Conservation (phyloP, 2,329 filamentous ascomycete genomes). For the Colletotrichum sp. region DNA sequence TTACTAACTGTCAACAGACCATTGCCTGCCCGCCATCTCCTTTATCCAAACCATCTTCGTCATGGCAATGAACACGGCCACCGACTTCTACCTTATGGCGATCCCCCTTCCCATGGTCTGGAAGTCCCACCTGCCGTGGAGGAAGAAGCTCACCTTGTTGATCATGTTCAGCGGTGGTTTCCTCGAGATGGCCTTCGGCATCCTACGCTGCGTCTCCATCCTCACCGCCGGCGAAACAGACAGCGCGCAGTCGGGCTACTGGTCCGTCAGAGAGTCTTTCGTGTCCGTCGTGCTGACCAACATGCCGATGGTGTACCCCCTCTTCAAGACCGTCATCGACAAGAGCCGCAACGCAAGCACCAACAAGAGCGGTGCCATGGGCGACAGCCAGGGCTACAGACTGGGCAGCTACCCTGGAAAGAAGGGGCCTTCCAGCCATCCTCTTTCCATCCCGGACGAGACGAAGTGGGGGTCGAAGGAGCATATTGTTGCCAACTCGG, state of each 20-base stretch:
- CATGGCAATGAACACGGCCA: constrained; percentile 11
- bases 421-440: background rate
- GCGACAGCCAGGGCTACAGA: background rate
- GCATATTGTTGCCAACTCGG: background rate
- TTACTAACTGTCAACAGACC: background rate
- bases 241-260: constrained; percentile 36
- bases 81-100: constrained; percentile 12
- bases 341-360: constrained; percentile 20
- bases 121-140: constrained; percentile 2
- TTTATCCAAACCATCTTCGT: constrained; percentile 7
- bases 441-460: background rate
- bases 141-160: constrained; percentile 9
- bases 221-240: constrained; percentile 29
- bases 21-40: background rate
- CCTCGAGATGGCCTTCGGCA: constrained; percentile 14
- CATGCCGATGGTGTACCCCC: constrained; percentile 42
- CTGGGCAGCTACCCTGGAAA: constrained; percentile 4
- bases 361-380: background rate
- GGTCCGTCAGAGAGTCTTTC: constrained; percentile 45
- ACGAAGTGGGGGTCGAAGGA: background rate
- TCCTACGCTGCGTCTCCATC: constrained; percentile 12
- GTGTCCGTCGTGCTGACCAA: constrained; percentile 43
- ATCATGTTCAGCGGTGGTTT: constrained; percentile 18
- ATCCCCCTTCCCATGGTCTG: constrained; percentile 11
- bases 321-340: constrained; percentile 28